Conservation (phyloP, 2,329 filamentous ascomycete species). For the Colletotrichum paranaense region DNA sequence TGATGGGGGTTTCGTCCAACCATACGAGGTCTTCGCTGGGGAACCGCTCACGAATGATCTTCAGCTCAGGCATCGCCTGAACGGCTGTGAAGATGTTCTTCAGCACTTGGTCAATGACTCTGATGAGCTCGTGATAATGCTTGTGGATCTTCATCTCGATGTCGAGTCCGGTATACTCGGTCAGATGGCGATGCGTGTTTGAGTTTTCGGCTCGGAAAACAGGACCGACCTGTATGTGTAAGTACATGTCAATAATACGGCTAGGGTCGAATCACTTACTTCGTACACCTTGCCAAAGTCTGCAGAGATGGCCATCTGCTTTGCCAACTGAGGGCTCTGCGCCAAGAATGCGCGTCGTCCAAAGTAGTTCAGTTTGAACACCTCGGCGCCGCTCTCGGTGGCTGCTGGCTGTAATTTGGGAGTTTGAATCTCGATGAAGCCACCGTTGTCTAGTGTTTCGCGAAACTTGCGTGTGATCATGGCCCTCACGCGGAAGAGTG, state of each 20-base stretch:
- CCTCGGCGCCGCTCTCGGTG: slow-evolving; percentile 90
- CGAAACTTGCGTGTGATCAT: slow-evolving; percentile 86
- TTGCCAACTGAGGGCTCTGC: slow-evolving; percentile 90
- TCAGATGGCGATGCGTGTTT: slow-evolving; percentile 94
- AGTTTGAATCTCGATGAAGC: slow-evolving; percentile 93
- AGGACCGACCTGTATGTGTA: slow-evolving; percentile 68
- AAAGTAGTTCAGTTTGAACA: slow-evolving; percentile 95
- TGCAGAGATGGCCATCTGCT: slow-evolving; percentile 91
- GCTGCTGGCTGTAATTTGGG: slow-evolving; percentile 91
- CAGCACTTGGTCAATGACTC: slow-evolving; percentile 81
- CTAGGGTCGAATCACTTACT: slow-evolving; percentile 42
- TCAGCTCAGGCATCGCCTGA: slow-evolving; percentile 72
- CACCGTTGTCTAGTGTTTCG: slow-evolving; percentile 75
- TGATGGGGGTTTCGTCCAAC: slow-evolving; percentile 85
- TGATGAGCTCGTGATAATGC: slow-evolving; percentile 89
- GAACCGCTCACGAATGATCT: slow-evolving; percentile 84
- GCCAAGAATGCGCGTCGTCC: slow-evolving; percentile 87
- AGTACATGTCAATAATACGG: not conserved
- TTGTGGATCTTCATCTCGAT: slow-evolving; percentile 91
- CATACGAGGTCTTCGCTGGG: slow-evolving; percentile 89
- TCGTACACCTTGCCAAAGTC: slow-evolving; percentile 93
- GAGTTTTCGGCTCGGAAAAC: slow-evolving; percentile 96
- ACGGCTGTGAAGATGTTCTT: slow-evolving; percentile 73
- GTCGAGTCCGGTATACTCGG: slow-evolving; percentile 93
- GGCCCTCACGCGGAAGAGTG: slow-evolving; percentile 88